phyloP scores from a whole-genome alignment of 306 rosid species.

The Chamaecrista fasciculata region DNA sequence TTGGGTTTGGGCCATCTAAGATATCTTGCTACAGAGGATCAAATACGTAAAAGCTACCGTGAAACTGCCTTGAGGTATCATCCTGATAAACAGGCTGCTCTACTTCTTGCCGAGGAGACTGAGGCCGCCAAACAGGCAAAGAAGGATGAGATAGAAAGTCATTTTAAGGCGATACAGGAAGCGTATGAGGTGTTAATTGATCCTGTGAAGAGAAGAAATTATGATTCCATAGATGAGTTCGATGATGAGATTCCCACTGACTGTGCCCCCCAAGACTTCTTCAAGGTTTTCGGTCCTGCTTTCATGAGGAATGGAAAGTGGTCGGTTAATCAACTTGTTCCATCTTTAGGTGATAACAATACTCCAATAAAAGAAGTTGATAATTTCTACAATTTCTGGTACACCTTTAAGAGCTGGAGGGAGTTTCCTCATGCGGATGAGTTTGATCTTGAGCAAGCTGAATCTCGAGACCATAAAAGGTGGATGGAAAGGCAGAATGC shows the following conservation, averaged over 20 bases:
- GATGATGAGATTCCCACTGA: slow-evolving; percentile 96
- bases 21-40: slow-evolving; percentile 94
- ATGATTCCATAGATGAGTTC: slow-evolving; percentile 96
- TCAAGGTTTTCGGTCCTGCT: slow-evolving; percentile 91
- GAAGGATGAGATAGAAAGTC: slow-evolving; percentile 85
- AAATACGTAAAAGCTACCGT: slow-evolving; percentile 85
- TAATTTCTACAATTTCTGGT: slow-evolving; percentile 86
- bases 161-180: slow-evolving; percentile 88
- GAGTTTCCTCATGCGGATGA: slow-evolving; percentile 98
- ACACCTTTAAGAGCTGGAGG: slow-evolving; percentile 91
- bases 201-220: slow-evolving; percentile 82
- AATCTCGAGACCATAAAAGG: slow-evolving; percentile 90
- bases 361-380: slow-evolving; percentile 68
- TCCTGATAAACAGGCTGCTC: slow-evolving; percentile 96
- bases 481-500: slow-evolving; percentile 99
- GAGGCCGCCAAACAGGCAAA: slow-evolving; percentile 79
- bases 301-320: slow-evolving; percentile 97
- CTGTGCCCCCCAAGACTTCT: slow-evolving; percentile 91
- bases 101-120: slow-evolving; percentile 78
- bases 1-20: slow-evolving; percentile 86
- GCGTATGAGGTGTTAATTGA: slow-evolving; percentile 83
- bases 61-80: slow-evolving; percentile 93
- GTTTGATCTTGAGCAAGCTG: slow-evolving; percentile 96
- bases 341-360: slow-evolving; percentile 80
- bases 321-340: slow-evolving; percentile 84